Evolutionary conservation across 2,329 filamentous ascomycete genomes (phyloP), one percentile per base, ranked within the genome.

Genomic region (Periconia sp.): DNA sequence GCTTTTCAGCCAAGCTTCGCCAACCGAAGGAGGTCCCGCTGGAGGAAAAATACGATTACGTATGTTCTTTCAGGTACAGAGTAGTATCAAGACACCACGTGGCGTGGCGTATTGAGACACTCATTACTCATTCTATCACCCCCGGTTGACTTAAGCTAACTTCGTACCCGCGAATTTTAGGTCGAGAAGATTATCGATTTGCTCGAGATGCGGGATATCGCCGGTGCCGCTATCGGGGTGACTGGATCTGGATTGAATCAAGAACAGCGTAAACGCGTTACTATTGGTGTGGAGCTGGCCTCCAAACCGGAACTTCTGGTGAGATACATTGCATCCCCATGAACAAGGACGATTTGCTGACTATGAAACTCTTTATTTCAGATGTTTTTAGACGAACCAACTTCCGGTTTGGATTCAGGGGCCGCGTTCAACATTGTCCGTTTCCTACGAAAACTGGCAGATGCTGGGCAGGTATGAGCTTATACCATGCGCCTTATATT

Each of bases 331-430:
- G 23, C 3, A 8, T 27, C 23, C 8, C 5, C 8, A 8, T 27
- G 8, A 27, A 27, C 5, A 5, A 27, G 23, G 8, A 27, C 3
- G 8, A 27, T 27, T 8, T 27, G 23, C 23, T 27, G 23, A 27
- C 23, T 27, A 5, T 27, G 23, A n/a, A n/a, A n/a, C 8, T 8
- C 5, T 27, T 27, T 27, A 5, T 27, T 8, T 27, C 23, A 27
- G 23, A 81, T 92, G 41, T 92, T 92, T 77, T 76, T 92, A 19
- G 89, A 92, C 59, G 89, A 92, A 72, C 89, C 89, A 0, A 92
- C 89, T 0, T 89, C 85, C 1, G 89, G 89, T 5, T 63, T 91
- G 0, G 88, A 91, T 59, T 86, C 85, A 2, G 82, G 87, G 50
- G 86, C 87, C 6, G 87, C 88, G 0, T 87, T 79, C 65, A 84